Base-by-base conservation (phyloP, 495 filamentous ascomycete species). In the Durotheca rogersii region DNA sequence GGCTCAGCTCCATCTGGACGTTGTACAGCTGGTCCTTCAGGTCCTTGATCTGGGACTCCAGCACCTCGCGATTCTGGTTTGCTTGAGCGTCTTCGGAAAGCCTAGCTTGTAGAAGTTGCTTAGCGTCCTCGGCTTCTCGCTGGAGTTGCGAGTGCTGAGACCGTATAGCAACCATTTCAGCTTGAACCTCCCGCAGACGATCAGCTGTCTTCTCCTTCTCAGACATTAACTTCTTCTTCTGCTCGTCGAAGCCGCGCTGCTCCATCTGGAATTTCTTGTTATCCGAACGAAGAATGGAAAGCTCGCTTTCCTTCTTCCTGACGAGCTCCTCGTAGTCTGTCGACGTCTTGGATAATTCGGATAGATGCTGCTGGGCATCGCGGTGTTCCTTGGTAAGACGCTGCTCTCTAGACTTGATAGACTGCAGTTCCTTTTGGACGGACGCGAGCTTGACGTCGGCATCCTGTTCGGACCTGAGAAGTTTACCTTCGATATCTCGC, bases 241-340 rank as follows among this genome's bases (percentile, higher is more conserved):
- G 88, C 9, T 85, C 76, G 41, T 96, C 90, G 31, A 92, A 80
- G 20, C 72, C 72, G 34, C 78, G 83, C n/a, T 83, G 84, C 41
- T 95, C 90, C 37, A 83, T 79, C 53, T 90, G 85, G 48, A 82
- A 79, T 49, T 83, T 87, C 65, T 85, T 88, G 27, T 86, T 79
- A 62, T 98, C 93, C 1, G 86, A 81, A 38, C 89, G 86, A 15
- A 97, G 76, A 42, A 97, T 75, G 1, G 85, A 79, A 30, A 97
- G 75, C 60, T 98, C 93, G 67, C 92, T 95, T 60, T 98, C 94
- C 65, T 97, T 97, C 40, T 87, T 84, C 16, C 89, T 74, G 12
- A 98, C 83, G 41, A 96, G 79, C 60, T 96, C 93, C 64, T 97
- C 93, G 52, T 95, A 98, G 56, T 86, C 83, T 0, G 91, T 95